Percentiles rank a stretch among this genome's conserved stretches.
Conservation (phyloP, 495 filamentous ascomycete species). For the Jackrogersella multiformis region DNA sequence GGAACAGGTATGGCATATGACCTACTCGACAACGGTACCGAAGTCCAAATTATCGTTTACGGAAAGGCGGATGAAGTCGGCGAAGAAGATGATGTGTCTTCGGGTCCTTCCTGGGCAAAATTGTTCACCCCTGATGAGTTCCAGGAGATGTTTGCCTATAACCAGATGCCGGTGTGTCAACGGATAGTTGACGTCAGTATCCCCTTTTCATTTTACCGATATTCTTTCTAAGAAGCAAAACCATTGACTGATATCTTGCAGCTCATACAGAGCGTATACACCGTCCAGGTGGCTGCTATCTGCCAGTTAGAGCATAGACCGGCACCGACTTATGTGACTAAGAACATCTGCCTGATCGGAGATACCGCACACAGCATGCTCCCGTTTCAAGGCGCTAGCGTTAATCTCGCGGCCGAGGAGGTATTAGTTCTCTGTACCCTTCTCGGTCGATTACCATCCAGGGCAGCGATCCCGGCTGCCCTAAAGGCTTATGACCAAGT, state of each 20-base stretch:
- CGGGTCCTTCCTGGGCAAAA: constrained; percentile 35
- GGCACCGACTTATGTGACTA: constrained; percentile 40
- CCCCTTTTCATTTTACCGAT: neutral
- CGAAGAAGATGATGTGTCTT: constrained; percentile 15
- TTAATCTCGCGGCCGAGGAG: constrained; percentile 38
- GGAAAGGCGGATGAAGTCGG: constrained; percentile 11
- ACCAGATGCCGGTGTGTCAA: constrained; percentile 32
- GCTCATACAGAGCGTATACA: constrained; percentile 44
- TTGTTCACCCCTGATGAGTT: constrained; percentile 46
- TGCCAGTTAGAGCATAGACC: constrained; percentile 36
- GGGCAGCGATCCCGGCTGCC: constrained; percentile 38
- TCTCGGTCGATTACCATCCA: constrained; percentile 33
- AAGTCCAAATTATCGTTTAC: constrained; percentile 37
- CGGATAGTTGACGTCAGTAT: constrained; percentile 41
- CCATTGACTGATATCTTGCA: neutral
- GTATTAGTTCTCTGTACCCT: constrained; percentile 39
- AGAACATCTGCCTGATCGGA: constrained; percentile 38
- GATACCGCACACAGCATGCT: constrained; percentile 43
- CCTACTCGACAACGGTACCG: constrained; percentile 33
- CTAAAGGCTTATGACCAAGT: constrained; percentile 42
- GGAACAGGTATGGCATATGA: constrained; percentile 32
- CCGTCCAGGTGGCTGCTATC: constrained; percentile 42
- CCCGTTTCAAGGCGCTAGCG: constrained; percentile 31
- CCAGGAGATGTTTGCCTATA: constrained; percentile 33
- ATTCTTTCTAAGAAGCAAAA: neutral